Base-by-base conservation (phyloP, 345 rosid species). In the Cardiospermum halicacabum region DNA sequence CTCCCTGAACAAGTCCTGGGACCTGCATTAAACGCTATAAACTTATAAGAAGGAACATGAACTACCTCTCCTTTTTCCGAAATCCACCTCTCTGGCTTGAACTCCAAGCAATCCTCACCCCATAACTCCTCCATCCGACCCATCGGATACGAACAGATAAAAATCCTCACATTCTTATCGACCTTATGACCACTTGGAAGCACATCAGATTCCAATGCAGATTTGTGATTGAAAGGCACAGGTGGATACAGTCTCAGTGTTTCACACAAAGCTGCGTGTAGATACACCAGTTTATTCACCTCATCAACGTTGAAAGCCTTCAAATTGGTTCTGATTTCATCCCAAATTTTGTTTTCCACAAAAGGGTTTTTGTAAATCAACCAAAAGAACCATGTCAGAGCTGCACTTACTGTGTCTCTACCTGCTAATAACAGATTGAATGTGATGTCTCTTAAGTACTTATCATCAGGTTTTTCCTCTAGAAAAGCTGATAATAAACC, bases 321-420 rank as follows among this genome's bases (percentile, higher is more conserved):
- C 2, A 16, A 8, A 26, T 69, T 74, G 4, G 25, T 18, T 47
- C 69, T 58, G 3, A 78, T 71, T 39, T 74, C 79, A 43, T 62
- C 24, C 1, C 64, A 34, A 11, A 78, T 69, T 32, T 74, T 78
- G 22, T 53, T 28, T 24, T 75, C 74, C 0, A 69, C 76, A 0
- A 60, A 15, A 1, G 80, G 87, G 39, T 82, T 66, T 7, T 55
- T 77, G 0, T 75, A 60, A 8, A 77, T 43, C 8, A 79, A 75
- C 84, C 84, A 82, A 26, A 75, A 62, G 37, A 76, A 71, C 82
- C 82, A 82, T 27, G 42, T 37, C 2, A 37, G 71, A 12, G 69
- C 69, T 13, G 78, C 57, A 34, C 62, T 74, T 60, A 78, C 32
- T 0, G 87, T 65, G 69, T 80, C 84, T 60, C 73, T 77, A 11